phyloP scores from a whole-genome alignment of 768 basidiomycete species.

The Cyathus striatus region DNA sequence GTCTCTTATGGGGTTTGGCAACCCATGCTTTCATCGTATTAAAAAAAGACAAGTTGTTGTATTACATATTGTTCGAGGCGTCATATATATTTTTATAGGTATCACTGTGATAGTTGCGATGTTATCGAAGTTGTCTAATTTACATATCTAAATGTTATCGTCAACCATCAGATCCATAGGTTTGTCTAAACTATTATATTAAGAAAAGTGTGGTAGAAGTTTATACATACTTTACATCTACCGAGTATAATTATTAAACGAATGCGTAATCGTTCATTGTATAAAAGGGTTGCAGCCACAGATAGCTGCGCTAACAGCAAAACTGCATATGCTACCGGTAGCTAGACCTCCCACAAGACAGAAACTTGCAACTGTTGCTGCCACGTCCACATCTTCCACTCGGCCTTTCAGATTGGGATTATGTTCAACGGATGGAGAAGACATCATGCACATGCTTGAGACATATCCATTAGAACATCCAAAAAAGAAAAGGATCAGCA shows the following conservation, averaged over 20 bases:
- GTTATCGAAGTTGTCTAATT: too few relatives aligned
- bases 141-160: too few relatives aligned
- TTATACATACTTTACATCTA: too few relatives aligned
- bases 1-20: constrained; percentile 66
- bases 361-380: constrained; percentile 78
- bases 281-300: constrained; percentile 76
- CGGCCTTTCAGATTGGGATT: constrained; percentile 68
- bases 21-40: constrained; percentile 53
- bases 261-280: constrained; percentile 9
- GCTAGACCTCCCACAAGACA: constrained; percentile 73
- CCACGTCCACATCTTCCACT: constrained; percentile 77
- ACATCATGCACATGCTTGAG: constrained; percentile 75
- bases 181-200: too few relatives aligned
- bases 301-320: constrained; percentile 65
- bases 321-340: constrained; percentile 74
- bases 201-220: too few relatives aligned
- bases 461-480: constrained; percentile 83
- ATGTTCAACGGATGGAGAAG: constrained; percentile 75
- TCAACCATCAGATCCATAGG: too few relatives aligned
- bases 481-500: constrained; percentile 67
- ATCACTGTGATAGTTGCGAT: too few relatives aligned
- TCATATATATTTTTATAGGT: too few relatives aligned
- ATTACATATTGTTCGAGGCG: too few relatives aligned
- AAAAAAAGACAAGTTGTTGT: constrained; percentile 8
- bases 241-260: too few relatives aligned